Base-by-base conservation (phyloP, 1,284 basidiomycete species). In the Schizophyllum amplum region DNA sequence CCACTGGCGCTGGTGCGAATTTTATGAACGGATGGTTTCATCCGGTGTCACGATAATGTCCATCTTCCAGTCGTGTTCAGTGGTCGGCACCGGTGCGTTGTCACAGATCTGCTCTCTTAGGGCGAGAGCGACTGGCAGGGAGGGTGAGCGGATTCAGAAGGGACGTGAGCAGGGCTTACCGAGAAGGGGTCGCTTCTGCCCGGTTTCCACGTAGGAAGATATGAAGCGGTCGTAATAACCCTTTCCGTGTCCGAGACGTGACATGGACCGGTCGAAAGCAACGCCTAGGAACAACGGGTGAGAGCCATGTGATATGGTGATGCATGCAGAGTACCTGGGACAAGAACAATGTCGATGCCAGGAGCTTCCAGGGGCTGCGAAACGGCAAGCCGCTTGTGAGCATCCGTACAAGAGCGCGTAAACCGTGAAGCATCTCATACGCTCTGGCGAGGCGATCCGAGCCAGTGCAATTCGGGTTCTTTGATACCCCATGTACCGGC, bases 201-300 rank as follows among this genome's bases (percentile, higher is more conserved):
- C 70, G 56, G 65, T 65, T 15, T 71, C 64, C 24, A 72, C 66
- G 61, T 88, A 88, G 0, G 73, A 67, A 7, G 81, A 71, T 49
- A 91, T 75, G 69, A 88, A 90, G 22, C 76, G 75, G 70, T 91
- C 88, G 64, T 91, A 91, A 70, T 87, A 90, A 5, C 89, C 88
- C 69, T 87, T 90, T 46, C 88, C 88, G 64, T 90, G 86, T 5
- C 88, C 89, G 23, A 91, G 75, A 27, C 88, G 83, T 55, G 82
- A 82, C 57, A 86, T 67, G n/a, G 78, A 77, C 52, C 71, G 73
- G 70, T 90, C 88, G 63, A 90, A 91, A n/a, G 85, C 88, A 54
- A 91, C 79, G 27, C 85, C 88, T 88, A 27, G 56, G 56, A 55
- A 51, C 26, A 60, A 52, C n/a, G 11, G 52, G 55, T 59, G 55